Base-by-base conservation (phyloP, 352 stramenopile species). In the Phytophthora fragariaefolia region DNA sequence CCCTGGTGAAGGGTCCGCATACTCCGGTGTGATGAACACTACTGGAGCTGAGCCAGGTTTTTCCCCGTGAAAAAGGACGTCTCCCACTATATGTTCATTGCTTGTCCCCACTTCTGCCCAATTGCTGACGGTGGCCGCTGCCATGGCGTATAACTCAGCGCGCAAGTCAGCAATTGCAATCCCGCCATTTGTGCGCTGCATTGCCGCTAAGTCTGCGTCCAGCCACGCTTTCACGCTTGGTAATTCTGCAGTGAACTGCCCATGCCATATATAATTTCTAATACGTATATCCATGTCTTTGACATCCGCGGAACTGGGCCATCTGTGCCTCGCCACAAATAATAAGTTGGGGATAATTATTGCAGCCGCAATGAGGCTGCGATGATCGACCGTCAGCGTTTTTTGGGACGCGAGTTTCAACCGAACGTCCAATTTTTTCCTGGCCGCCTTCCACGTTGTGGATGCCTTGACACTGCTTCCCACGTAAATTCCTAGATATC, bases 91-190 rank as follows among this genome's bases (percentile, higher is more conserved):
- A 36, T 36, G 30, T 13, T 36, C 30, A 36, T 36, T 36, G 30
- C 7, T 36, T 36, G 30, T 12, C 4, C 30, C 30, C 13, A 36
- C 30, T 36, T 36, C 30, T 2, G 30, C 30, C 30, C 30, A 13
- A 36, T 36, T 36, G 30, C 30, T 36, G 30, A 36, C 30, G 6
- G 30, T 13, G 4, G 30, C 30, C 15, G 30, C 50, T 20, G 32
- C 50, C 32, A 58, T 58, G 2, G 50, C 50, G 7, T 47, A 20
- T 18, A 46, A 40, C 12, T 58, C 50, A 4, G 30, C 10, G 9
- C 50, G 9, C 7, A 58, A 20, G 22, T 58, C 50, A 17, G 50
- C 30, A 20, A 58, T 20, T 12, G 32, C 50, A 22, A 58, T 5
- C 20, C 50, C 32, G 6, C 50, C 50, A 6, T 36, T 36, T 1